Evolutionary conservation across 2,329 filamentous ascomycete species (phyloP).

Genomic region (Colletotrichum brevisporum): DNA sequence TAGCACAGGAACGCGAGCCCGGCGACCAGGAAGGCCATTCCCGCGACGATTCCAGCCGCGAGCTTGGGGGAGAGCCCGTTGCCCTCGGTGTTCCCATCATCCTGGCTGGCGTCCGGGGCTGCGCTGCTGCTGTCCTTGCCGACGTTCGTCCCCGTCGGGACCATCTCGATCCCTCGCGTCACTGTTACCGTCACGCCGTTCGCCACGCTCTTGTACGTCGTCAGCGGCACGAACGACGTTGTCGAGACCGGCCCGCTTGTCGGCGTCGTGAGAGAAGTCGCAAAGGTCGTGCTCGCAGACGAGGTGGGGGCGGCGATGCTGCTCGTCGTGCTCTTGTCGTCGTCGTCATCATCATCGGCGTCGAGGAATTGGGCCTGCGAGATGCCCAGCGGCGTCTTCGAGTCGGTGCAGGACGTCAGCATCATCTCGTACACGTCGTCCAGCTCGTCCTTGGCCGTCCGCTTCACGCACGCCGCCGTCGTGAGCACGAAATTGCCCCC

Average conservation of each 20-base stretch:
- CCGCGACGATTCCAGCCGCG: conserved; percentile 22
- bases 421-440: conserved; percentile 60
- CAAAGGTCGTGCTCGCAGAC: conserved; percentile 11
- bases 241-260: not conserved
- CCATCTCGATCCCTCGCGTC: conserved; percentile 24
- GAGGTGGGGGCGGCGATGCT: not conserved
- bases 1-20: conserved; percentile 32
- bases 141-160: conserved; percentile 21
- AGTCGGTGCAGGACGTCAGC: conserved; percentile 58
- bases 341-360: conserved; percentile 38
- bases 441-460: conserved; percentile 53
- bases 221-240: conserved; percentile 14
- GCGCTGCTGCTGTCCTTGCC: conserved; percentile 6
- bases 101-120: not conserved
- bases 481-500: conserved; percentile 62
- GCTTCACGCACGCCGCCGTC: conserved; percentile 61
- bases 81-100: not conserved
- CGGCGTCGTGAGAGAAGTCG: conserved; percentile 6
- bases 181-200: conserved; percentile 36
- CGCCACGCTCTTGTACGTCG: conserved; percentile 35
- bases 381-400: conserved; percentile 60
- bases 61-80: not conserved
- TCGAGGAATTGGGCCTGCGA: conserved; percentile 58
- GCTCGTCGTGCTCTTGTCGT: conserved; percentile 10
- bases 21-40: conserved; percentile 1